These are phyloP conservation scores for Arthrobotrys iridis DNA, from an alignment of 2,329 filamentous ascomycete genomes.

Conservation along the genomic window DNA sequence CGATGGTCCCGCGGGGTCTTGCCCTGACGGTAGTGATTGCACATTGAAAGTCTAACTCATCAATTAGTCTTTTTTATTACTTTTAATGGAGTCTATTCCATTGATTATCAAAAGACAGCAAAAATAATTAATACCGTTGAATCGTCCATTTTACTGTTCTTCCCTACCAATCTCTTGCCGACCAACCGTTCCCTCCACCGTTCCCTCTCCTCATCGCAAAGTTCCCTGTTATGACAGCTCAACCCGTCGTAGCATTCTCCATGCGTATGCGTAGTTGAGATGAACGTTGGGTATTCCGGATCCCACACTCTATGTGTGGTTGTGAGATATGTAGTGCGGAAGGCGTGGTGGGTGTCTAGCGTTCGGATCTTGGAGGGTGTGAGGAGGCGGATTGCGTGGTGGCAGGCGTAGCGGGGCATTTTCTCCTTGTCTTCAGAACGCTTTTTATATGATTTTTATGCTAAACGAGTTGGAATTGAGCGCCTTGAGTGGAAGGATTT, in stretches of 20 bases:
- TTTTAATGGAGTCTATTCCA: neutral
- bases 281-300: conserved; percentile 38
- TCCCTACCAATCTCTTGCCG: conserved; percentile 17
- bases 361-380: conserved; percentile 10
- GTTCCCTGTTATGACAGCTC: neutral
- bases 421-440: too few relatives aligned
- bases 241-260: neutral
- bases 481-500: too few relatives aligned
- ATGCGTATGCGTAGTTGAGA: conserved; percentile 12
- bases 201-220: neutral
- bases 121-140: neutral
- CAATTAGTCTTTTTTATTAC: too few relatives aligned
- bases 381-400: conserved; percentile 20
- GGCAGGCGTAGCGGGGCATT: conserved; percentile 43
- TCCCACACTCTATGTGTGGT: conserved; percentile 36
- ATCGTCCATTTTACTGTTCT: neutral
- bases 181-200: conserved; percentile 23
- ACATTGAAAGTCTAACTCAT: conserved; percentile 22
- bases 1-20: neutral
- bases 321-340: conserved; percentile 19
- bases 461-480: too few relatives aligned
- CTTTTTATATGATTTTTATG: neutral
- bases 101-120: neutral
- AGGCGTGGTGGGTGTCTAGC: conserved; percentile 18
- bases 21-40: conserved; percentile 24